Percentiles rank a stretch among this genome's conserved stretches.
Conservation (phyloP, 192 early-diverging fungal species). For the Backusella mclennaniae region DNA sequence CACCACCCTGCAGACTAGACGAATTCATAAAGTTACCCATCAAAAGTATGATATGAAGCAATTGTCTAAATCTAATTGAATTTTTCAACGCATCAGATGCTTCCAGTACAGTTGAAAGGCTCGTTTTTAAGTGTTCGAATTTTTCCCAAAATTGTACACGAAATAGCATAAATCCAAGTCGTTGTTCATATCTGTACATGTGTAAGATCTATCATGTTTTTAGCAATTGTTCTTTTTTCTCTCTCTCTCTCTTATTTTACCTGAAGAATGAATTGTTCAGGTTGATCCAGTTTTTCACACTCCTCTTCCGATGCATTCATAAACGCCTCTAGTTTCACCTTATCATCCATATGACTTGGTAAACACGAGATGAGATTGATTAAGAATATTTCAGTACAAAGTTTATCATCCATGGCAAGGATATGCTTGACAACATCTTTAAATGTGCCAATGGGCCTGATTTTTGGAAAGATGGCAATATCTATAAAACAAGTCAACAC, state of each 20-base stretch:
- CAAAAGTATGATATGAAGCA: constrained; percentile 68
- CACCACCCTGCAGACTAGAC: constrained; percentile 70
- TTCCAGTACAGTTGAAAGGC: constrained; percentile 52
- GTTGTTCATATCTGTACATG: constrained; percentile 69
- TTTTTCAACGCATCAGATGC: constrained; percentile 64
- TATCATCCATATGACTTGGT: constrained; percentile 61
- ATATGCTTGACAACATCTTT: constrained; percentile 64
- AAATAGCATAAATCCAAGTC: constrained; percentile 63
- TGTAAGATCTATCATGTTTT: constrained; percentile 53
- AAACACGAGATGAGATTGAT: constrained; percentile 65
- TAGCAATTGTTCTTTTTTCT: neutral
- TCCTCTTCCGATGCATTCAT: constrained; percentile 43
- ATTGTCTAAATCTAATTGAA: constrained; percentile 62
- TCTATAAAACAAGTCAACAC: constrained; percentile 9
- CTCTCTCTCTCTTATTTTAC: constrained; percentile 14
- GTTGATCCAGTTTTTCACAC: constrained; percentile 51
- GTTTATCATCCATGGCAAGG: constrained; percentile 63
- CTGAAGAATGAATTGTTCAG: constrained; percentile 71
- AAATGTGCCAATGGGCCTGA: constrained; percentile 43
- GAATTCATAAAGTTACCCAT: constrained; percentile 88
- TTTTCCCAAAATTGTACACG: constrained; percentile 64
- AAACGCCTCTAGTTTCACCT: constrained; percentile 22
- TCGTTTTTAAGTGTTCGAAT: constrained; percentile 54
- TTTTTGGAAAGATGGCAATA: constrained; percentile 30
- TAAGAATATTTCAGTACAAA: constrained; percentile 60